A percentile compares a stretch with the other conserved stretches of the same genome.
These are phyloP conservation scores for Dalbergia cochinchinensis DNA, from an alignment of 306 rosid species.

Conservation along the genomic window DNA sequence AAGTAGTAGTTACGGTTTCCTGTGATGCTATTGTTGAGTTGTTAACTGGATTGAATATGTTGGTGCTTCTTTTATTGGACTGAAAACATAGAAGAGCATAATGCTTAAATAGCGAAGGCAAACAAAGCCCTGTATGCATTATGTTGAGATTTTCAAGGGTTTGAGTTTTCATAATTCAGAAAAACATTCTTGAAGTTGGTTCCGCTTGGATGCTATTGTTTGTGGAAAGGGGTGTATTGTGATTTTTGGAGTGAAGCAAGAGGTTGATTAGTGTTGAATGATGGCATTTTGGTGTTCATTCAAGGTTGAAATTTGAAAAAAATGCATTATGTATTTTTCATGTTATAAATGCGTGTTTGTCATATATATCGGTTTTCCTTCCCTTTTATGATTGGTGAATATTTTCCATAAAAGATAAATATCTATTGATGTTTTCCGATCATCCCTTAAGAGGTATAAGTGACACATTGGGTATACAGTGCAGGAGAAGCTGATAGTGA, in stretches of 20 bases:
- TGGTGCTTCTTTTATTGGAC: constrained; percentile 12
- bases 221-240: constrained; percentile 32
- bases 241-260: not conserved
- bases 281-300: constrained; percentile 25
- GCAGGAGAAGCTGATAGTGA: constrained; percentile 58
- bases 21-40: constrained; percentile 29
- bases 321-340: constrained; percentile 5
- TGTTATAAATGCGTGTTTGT: constrained; percentile 16
- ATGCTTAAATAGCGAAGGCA: not conserved
- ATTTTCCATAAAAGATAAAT: constrained; percentile 18
- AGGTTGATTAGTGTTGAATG: not conserved
- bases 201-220: constrained; percentile 8
- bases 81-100: not conserved
- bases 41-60: constrained; percentile 3
- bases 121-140: not conserved
- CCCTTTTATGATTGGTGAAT: not conserved
- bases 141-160: constrained; percentile 26
- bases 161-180: not conserved
- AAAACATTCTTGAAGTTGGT: not conserved
- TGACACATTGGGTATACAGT: constrained; percentile 48
- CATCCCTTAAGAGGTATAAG: not conserved
- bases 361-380: not conserved
- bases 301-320: constrained; percentile 15
- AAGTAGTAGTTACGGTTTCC: not conserved
- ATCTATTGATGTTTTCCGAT: constrained; percentile 19